Conservation (phyloP, 169 alveolate genomes). For the Plasmodium gaboni region DNA sequence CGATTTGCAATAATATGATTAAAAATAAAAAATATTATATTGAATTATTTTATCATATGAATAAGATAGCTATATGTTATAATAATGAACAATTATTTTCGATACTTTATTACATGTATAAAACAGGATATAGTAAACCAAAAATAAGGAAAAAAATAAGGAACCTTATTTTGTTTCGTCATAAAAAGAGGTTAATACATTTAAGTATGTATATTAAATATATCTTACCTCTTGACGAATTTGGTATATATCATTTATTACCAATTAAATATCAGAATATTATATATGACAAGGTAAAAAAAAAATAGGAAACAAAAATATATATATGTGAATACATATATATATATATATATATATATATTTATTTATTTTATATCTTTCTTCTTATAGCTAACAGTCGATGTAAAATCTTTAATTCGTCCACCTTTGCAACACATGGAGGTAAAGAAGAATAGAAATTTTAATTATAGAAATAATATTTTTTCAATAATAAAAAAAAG, state of each 20-base stretch:
- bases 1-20: constrained; percentile 38
- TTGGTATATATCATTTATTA: constrained; percentile 64
- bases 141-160: constrained; percentile 69
- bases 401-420: constrained; percentile 35
- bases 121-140: constrained; percentile 76
- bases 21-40: constrained; percentile 36
- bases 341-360: not conserved
- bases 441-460: constrained; percentile 31
- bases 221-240: constrained; percentile 68
- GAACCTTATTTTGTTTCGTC: constrained; percentile 51
- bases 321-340: not conserved
- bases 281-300: constrained; percentile 42
- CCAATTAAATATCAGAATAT: constrained; percentile 54
- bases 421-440: constrained; percentile 22
- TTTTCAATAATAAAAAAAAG: too few relatives aligned
- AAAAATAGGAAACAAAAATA: not conserved
- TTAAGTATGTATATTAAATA: constrained; percentile 36
- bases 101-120: constrained; percentile 74
- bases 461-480: not conserved
- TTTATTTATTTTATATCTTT: not conserved
- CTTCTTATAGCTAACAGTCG: constrained; percentile 48
- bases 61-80: constrained; percentile 28
- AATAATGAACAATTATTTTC: constrained; percentile 37
- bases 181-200: constrained; percentile 46
- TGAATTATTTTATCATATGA: constrained; percentile 61